A percentile compares a stretch with the other conserved stretches of the same genome.
phyloP scores from a whole-genome alignment of 106 monocot species.

The Gastrodia elata region DNA sequence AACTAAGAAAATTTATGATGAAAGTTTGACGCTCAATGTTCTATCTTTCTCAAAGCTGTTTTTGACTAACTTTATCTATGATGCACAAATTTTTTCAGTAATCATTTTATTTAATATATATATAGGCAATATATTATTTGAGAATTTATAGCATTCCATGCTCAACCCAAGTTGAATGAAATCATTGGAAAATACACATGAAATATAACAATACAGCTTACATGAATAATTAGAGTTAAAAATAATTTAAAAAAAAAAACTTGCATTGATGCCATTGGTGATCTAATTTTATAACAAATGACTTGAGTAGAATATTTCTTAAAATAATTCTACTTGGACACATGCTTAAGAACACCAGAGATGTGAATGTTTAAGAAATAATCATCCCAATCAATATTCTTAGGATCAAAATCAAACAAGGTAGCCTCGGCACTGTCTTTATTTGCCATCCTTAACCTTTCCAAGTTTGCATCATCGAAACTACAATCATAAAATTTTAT shows the following conservation, averaged over 20 bases:
- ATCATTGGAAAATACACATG: not conserved
- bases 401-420: slow-evolving; percentile 19
- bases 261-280: not conserved
- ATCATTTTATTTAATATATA: no score
- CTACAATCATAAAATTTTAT: slow-evolving; percentile 4
- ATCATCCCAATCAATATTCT: slow-evolving; percentile 24
- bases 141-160: not conserved
- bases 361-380: slow-evolving; percentile 30
- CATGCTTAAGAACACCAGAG: slow-evolving; percentile 24
- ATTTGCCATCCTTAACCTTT: slow-evolving; percentile 7
- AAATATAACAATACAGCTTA: not conserved
- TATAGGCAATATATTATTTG: no score
- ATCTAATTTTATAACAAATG: not conserved
- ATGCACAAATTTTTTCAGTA: no score
- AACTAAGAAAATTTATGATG: no score
- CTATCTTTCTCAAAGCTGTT: no score
- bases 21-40: no score
- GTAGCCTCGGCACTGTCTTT: not conserved
- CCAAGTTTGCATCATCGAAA: slow-evolving; percentile 21
- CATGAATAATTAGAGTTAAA: not conserved
- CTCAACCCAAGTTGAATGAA: not conserved
- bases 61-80: no score
- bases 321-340: not conserved
- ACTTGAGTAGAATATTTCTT: not conserved
- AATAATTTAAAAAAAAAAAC: not conserved